Conservation (phyloP, 2,329 filamentous ascomycete genomes). For the Alternaria conjuncta region DNA sequence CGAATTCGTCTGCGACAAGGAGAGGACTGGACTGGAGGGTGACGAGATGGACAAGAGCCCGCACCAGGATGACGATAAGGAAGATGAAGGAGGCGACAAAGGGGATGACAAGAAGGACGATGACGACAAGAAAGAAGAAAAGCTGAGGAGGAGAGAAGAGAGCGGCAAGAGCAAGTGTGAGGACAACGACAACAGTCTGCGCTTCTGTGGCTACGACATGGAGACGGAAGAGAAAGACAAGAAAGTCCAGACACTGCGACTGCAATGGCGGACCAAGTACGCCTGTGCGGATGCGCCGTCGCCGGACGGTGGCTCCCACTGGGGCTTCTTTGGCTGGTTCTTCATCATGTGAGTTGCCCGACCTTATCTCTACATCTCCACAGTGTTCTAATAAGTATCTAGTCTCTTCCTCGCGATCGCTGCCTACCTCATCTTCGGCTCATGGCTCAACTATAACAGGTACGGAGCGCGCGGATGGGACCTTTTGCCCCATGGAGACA, state of each 20-base stretch:
- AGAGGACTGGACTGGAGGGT: slow-evolving; percentile 74
- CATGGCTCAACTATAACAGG: slow-evolving; percentile 98
- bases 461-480: slow-evolving; percentile 97
- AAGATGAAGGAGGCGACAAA: slow-evolving; percentile 50
- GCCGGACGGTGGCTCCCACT: slow-evolving; percentile 63
- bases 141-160: slow-evolving; percentile 31
- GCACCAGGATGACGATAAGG: slow-evolving; percentile 57
- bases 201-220: slow-evolving; percentile 75
- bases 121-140: slow-evolving; percentile 25
- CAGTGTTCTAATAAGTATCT: neutral
- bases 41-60: slow-evolving; percentile 67
- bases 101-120: slow-evolving; percentile 26
- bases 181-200: slow-evolving; percentile 61
- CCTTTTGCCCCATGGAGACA: slow-evolving; percentile 88
- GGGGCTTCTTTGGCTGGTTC: slow-evolving; percentile 99
- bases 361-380: neutral
- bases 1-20: slow-evolving; percentile 81
- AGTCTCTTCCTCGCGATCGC: slow-evolving; percentile 86
- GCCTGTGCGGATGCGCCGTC: slow-evolving; percentile 66
- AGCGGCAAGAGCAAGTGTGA: slow-evolving; percentile 46
- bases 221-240: slow-evolving; percentile 57
- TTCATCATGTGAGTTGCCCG: slow-evolving; percentile 76
- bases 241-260: slow-evolving; percentile 66
- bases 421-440: slow-evolving; percentile 94
- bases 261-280: slow-evolving; percentile 88